A percentile compares a stretch with the other conserved stretches of the same genome.
Evolutionary conservation across 2,329 filamentous ascomycete genomes (phyloP).

Genomic region (Aspergillus felis): DNA sequence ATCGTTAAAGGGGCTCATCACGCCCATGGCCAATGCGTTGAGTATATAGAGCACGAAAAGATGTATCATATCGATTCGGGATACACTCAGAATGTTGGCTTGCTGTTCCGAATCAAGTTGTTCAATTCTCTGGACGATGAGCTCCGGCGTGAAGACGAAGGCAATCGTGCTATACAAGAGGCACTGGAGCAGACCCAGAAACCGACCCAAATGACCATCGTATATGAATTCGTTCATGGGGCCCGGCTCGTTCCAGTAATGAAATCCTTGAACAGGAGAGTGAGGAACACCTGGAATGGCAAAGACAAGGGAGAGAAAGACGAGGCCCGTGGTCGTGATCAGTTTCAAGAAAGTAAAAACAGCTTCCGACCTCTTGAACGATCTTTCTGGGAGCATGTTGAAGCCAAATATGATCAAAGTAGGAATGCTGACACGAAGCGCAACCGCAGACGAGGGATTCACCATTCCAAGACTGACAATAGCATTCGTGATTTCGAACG

Average conservation of each 20-base stretch:
- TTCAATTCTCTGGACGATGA: conserved; percentile 53
- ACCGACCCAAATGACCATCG: conserved; percentile 44
- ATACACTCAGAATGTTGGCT: conserved; percentile 51
- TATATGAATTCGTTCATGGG: conserved; percentile 47
- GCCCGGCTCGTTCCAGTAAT: conserved; percentile 48
- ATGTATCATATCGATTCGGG: conserved; percentile 53
- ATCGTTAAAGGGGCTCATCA: conserved; percentile 57
- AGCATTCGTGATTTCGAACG: conserved; percentile 62
- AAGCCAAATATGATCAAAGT: conserved; percentile 54
- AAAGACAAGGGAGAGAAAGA: conserved; percentile 49
- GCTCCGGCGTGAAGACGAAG: conserved; percentile 51
- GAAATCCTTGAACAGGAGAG: conserved; percentile 47
- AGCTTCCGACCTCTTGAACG: conserved; percentile 48
- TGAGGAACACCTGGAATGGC: conserved; percentile 50
- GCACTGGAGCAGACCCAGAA: conserved; percentile 48
- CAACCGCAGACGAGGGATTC: conserved; percentile 38
- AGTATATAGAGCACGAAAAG: conserved; percentile 57
- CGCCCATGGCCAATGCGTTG: conserved; percentile 53
- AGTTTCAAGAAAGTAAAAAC: conserved; percentile 49
- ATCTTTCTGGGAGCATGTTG: conserved; percentile 46
- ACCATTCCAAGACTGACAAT: conserved; percentile 61
- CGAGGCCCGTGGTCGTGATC: conserved; percentile 46
- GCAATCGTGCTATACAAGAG: conserved; percentile 50
- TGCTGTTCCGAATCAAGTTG: conserved; percentile 48
- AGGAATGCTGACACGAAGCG: conserved; percentile 49